Percentiles rank a stretch among this genome's conserved stretches.
Conservation (phyloP, 2,329 filamentous ascomycete species). For the Xylariaceae sp. region DNA sequence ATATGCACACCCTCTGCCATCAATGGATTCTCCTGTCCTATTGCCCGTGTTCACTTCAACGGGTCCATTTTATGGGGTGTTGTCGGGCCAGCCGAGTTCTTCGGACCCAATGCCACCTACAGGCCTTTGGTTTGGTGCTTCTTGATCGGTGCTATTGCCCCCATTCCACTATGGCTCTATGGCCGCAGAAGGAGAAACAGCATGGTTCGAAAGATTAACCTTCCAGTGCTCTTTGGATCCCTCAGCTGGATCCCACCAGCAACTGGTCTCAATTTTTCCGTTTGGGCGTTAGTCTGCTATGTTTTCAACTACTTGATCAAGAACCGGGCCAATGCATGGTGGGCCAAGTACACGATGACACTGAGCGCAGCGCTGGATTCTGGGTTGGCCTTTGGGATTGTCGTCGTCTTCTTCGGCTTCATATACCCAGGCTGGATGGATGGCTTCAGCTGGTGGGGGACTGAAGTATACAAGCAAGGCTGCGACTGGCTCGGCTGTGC, state of each 20-base stretch:
- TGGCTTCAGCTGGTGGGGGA: conserved; percentile 81
- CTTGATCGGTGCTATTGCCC: conserved; percentile 67
- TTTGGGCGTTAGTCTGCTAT: conserved; percentile 82
- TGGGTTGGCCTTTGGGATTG: conserved; percentile 73
- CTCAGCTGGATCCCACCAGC: conserved; percentile 84
- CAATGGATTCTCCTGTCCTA: conserved; percentile 82
- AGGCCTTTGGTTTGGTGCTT: conserved; percentile 76
- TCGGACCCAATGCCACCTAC: conserved; percentile 70
- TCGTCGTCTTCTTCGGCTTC: conserved; percentile 80
- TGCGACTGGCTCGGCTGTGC: conserved; percentile 81
- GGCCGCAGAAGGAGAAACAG: conserved; percentile 53
- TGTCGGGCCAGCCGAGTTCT: conserved; percentile 76
- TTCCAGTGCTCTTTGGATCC: conserved; percentile 77
- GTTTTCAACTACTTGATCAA: conserved; percentile 75
- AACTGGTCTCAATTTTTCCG: conserved; percentile 79
- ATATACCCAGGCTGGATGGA: conserved; percentile 73
- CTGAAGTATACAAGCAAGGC: conserved; percentile 75
- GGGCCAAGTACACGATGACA: conserved; percentile 89
- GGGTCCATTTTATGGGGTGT: conserved; percentile 87
- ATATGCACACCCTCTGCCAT: conserved; percentile 76
- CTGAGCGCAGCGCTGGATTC: conserved; percentile 77
- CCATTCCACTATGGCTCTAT: conserved; percentile 69
- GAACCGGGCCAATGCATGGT: conserved; percentile 67
- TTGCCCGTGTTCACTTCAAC: conserved; percentile 85
- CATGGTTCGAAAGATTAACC: conserved; percentile 69